phyloP scores from a whole-genome alignment of 148 eudicot genomes.

The Camellia lanceoleosa region DNA sequence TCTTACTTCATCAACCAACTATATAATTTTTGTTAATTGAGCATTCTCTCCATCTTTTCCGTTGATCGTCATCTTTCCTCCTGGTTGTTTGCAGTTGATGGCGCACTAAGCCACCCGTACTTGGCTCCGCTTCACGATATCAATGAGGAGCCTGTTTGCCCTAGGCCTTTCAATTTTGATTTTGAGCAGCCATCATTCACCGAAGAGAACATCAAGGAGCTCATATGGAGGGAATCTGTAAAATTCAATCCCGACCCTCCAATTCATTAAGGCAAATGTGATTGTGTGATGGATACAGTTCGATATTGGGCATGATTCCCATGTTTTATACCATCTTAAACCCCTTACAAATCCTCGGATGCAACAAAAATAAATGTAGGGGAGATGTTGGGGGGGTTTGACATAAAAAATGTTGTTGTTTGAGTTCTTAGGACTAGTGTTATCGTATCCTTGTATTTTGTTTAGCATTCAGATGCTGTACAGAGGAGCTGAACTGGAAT shows the following conservation, averaged over 20 bases:
- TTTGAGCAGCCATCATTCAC: conserved; percentile 92
- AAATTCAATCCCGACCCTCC: conserved; percentile 80
- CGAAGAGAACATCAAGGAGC: conserved; percentile 87
- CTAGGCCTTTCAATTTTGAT: conserved; percentile 74
- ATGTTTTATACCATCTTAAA: not conserved
- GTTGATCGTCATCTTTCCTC: not conserved
- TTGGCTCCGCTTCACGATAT: conserved; percentile 88
- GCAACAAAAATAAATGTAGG: conserved; percentile 9
- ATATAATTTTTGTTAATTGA: not conserved
- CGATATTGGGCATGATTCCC: conserved; percentile 6
- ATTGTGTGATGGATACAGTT: not conserved
- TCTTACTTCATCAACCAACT: not conserved
- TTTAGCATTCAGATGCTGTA: conserved; percentile 13
- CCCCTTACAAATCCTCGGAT: not conserved
- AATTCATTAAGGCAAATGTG: conserved; percentile 27
- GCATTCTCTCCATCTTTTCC: not conserved
- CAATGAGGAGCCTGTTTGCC: conserved; percentile 83
- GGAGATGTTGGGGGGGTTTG: not conserved
- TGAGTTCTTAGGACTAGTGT: not conserved
- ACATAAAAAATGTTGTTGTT: not conserved
- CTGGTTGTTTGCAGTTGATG: conserved; percentile 39
- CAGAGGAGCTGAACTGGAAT: conserved; percentile 9
- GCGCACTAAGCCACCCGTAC: conserved; percentile 73
- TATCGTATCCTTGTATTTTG: not conserved
- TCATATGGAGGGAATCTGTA: conserved; percentile 84